Conservation (phyloP, 2,329 filamentous ascomycete genomes). For the Emergomyces orientalis region DNA sequence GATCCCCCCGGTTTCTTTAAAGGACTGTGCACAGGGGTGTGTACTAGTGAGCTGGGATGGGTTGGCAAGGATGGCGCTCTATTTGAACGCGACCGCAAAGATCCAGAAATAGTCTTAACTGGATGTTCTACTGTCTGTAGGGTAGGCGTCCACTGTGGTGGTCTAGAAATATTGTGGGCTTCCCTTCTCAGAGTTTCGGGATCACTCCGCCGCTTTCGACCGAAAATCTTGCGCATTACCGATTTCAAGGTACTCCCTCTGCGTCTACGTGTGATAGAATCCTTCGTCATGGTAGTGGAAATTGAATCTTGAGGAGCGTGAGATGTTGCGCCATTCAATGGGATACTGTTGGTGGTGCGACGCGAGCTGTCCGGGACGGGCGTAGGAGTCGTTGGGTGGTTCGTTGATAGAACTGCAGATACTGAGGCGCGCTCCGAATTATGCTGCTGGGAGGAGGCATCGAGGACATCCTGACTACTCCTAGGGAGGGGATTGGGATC, state of each 20-base stretch:
- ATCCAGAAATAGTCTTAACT: slow-evolving; percentile 20
- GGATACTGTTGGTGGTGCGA: slow-evolving; percentile 13
- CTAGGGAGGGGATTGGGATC: slow-evolving; percentile 17
- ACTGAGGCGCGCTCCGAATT: slow-evolving; percentile 13
- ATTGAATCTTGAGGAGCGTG: slow-evolving; percentile 20
- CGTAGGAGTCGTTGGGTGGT: slow-evolving; percentile 7
- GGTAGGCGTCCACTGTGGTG: slow-evolving; percentile 13
- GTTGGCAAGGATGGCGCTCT: slow-evolving; percentile 12
- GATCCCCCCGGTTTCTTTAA: background rate
- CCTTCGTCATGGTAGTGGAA: slow-evolving; percentile 19
- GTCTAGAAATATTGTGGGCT: background rate
- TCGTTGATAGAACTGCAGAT: slow-evolving; percentile 8
- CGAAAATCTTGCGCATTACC: slow-evolving; percentile 39
- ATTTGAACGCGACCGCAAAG: slow-evolving; percentile 14
- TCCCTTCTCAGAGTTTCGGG: slow-evolving; percentile 21
- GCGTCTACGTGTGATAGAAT: slow-evolving; percentile 27
- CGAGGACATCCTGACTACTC: slow-evolving; percentile 14
- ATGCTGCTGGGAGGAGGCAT: slow-evolving; percentile 8
- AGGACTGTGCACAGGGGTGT: background rate
- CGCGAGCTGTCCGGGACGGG: slow-evolving; percentile 11
- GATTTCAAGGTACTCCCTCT: slow-evolving; percentile 35
- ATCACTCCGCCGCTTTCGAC: slow-evolving; percentile 30
- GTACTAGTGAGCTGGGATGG: background rate
- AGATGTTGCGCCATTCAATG: slow-evolving; percentile 13
- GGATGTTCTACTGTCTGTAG: slow-evolving; percentile 16